Conservation (phyloP, 2,329 filamentous ascomycete species). For the Talaromyces amestolkiae region DNA sequence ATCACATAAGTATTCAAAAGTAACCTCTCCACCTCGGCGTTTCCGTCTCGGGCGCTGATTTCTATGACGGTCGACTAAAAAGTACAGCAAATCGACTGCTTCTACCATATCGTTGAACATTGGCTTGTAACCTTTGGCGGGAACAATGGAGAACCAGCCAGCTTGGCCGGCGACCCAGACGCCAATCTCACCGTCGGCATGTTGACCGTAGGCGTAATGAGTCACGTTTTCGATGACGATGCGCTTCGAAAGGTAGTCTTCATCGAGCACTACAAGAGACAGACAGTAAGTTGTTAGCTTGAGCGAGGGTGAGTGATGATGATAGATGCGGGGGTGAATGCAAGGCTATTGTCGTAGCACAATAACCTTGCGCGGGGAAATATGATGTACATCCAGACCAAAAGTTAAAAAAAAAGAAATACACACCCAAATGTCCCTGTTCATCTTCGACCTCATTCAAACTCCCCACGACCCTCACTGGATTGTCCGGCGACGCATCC, state of each 20-base stretch:
- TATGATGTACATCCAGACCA: not conserved
- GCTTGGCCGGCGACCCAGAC: constrained; percentile 62
- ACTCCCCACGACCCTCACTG: constrained; percentile 56
- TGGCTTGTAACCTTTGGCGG: constrained; percentile 52
- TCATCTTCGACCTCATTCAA: constrained; percentile 47
- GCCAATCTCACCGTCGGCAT: constrained; percentile 55
- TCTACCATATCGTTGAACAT: constrained; percentile 58
- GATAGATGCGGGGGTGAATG: not conserved
- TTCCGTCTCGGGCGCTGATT: constrained; percentile 33
- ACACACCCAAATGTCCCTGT: constrained; percentile 43
- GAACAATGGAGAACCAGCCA: constrained; percentile 61
- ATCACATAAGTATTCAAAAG: constrained; percentile 40
- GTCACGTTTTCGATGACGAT: constrained; percentile 50
- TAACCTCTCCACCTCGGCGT: constrained; percentile 34
- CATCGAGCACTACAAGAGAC: constrained; percentile 35
- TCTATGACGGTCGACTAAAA: constrained; percentile 57
- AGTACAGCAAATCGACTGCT: constrained; percentile 60
- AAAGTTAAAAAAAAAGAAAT: not conserved
- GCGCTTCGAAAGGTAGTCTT: constrained; percentile 40
- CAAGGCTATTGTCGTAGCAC: not conserved
- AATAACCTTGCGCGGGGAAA: constrained; percentile 3
- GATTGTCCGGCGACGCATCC: constrained; percentile 53
- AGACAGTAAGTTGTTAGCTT: not conserved
- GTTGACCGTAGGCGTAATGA: constrained; percentile 50
- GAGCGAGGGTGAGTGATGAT: not conserved